Conservation (phyloP, 805 yeast genomes). For the Clavispora fructus region DNA sequence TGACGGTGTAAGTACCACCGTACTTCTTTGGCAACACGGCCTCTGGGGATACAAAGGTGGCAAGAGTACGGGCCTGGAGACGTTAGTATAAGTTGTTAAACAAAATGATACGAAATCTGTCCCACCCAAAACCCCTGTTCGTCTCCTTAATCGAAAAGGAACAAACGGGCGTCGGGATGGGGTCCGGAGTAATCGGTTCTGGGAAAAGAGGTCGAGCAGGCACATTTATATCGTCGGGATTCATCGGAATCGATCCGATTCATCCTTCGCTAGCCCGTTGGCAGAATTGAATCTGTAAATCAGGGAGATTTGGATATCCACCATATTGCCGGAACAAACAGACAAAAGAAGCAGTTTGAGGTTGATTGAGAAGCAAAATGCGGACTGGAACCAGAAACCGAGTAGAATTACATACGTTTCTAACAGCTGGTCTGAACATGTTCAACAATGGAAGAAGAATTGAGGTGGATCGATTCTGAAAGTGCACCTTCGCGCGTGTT, state of each 20-base stretch:
- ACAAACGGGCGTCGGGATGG: too few relatives aligned
- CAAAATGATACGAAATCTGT: neutral
- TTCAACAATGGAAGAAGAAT: constrained; percentile 4
- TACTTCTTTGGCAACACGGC: constrained; percentile 77
- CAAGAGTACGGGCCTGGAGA: constrained; percentile 38
- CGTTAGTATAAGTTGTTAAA: constrained; percentile 20
- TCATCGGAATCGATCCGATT: neutral
- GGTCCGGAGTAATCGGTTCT: too few relatives aligned
- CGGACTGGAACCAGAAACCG: neutral
- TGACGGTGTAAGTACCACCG: constrained; percentile 92
- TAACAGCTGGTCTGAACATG: constrained; percentile 17
- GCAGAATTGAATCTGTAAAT: neutral
- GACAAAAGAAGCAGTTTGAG: neutral
- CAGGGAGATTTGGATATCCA: neutral
- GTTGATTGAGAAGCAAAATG: neutral
- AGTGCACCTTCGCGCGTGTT: neutral
- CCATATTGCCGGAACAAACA: neutral
- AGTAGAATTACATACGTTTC: constrained; percentile 12
- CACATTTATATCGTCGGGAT: too few relatives aligned
- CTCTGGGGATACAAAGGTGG: constrained; percentile 59
- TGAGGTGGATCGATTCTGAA: constrained; percentile 5
- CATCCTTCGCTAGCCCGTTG: neutral
- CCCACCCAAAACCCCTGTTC: neutral
- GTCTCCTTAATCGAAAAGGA: too few relatives aligned
- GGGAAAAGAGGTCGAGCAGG: too few relatives aligned